Base-by-base conservation (phyloP, 2,329 filamentous ascomycete species). In the Sporothrix pseudoabietina region DNA sequence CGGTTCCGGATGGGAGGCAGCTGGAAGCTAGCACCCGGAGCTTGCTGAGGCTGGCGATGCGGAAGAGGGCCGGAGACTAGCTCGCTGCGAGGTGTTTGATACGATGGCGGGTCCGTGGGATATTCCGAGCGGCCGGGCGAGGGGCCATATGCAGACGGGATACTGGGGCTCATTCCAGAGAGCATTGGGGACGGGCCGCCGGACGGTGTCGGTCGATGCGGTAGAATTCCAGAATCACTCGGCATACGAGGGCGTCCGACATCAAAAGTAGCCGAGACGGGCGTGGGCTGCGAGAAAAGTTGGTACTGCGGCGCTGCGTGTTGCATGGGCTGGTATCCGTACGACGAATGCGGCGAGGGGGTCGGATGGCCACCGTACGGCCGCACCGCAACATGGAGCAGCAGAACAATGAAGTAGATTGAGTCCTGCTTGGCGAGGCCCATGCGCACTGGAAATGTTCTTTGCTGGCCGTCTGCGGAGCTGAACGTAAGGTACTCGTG, bases 371-470 rank as follows among this genome's bases (percentile, higher is more conserved):
- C 80, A 61, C 81, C 81, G 19, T 9, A 22, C 3, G 81, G 79
- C 52, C 82, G 82, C 2, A 81, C 74, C 0, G 79, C 78, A 0
- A 82, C 75, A 35, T 77, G 81, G 73, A 89, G 78, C 55, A 85
- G 76, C 72, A 90, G 77, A 8, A 89, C 86, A 57, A 91, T 84
- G 76, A 90, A 90, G 78, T 88, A 91, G 73, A 89, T 88, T 54
- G 88, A 88, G 4, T 88, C 87, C 75, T 86, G 85, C 77, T 89
- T 90, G 14, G 85, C 87, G 41, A 91, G 82, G 0, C 88, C 88
- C 52, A 90, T 78, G 1, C 85, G 86, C 41, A 88, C 81, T 1
- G 84, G 81, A 74, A 86, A 85, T 10, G 82, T 81, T 74, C 87
- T 82, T 41, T 82, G 81, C 73, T 87, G 86, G 22, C 87, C 86